A percentile compares a stretch with the other conserved stretches of the same genome.
Evolutionary conservation across 2,329 filamentous ascomycete species (phyloP).

Genomic region (Beauveria pseudobassiana): DNA sequence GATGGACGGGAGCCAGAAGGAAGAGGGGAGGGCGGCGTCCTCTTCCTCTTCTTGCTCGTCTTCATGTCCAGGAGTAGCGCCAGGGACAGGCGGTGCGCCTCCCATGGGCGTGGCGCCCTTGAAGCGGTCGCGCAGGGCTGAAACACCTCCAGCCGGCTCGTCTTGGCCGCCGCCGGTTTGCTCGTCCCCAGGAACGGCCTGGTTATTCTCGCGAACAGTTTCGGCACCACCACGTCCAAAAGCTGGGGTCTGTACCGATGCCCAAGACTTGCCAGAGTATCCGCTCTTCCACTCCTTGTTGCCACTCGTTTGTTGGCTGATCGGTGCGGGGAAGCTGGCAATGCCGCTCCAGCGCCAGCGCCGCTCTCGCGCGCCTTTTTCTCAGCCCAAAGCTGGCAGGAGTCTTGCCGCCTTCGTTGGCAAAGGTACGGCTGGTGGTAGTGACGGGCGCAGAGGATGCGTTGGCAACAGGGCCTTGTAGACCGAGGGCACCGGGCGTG

Average conservation of each 20-base stretch:
- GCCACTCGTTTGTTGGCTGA: conserved; percentile 65
- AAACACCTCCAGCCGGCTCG: conserved; percentile 55
- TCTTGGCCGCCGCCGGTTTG: conserved; percentile 38
- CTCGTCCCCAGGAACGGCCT: conserved; percentile 44
- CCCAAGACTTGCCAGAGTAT: conserved; percentile 87
- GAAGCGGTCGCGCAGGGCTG: conserved; percentile 75
- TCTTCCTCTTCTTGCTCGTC: conserved; percentile 22
- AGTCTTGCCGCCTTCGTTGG: conserved; percentile 90
- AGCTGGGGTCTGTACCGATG: conserved; percentile 63
- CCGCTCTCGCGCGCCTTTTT: conserved; percentile 81
- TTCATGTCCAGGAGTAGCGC: background rate
- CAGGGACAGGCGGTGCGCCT: conserved; percentile 29
- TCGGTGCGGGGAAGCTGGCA: conserved; percentile 42
- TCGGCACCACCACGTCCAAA: conserved; percentile 57
- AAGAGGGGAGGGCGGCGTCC: conserved; percentile 42
- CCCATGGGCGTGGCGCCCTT: conserved; percentile 64
- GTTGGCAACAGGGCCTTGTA: conserved; percentile 50
- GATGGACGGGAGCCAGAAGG: conserved; percentile 63
- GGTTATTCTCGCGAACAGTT: conserved; percentile 49
- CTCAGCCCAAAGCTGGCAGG: conserved; percentile 97
- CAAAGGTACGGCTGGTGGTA: conserved; percentile 83
- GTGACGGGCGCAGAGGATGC: conserved; percentile 58
- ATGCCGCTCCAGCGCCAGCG: conserved; percentile 32
- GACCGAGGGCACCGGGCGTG: conserved; percentile 61
- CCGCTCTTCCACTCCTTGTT: conserved; percentile 78